Evolutionary conservation across 108 stramenopile genomes (phyloP).

Genomic region (Skeletonema grethae): DNA sequence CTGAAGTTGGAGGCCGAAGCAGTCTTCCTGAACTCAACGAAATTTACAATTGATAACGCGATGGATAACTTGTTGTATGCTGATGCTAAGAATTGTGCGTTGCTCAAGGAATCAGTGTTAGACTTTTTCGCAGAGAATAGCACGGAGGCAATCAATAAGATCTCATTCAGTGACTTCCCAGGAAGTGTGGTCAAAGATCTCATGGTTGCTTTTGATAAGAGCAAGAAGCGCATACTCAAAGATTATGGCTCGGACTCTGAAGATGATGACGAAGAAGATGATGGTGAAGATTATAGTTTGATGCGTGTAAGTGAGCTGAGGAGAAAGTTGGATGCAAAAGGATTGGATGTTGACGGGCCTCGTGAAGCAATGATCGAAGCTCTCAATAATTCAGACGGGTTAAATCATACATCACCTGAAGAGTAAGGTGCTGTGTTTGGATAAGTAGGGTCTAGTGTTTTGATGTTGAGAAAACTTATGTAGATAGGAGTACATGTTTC

Average conservation of each 20-base stretch:
- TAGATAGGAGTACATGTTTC: not conserved
- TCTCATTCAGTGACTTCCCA: not conserved
- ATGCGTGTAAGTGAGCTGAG: too few species aligned
- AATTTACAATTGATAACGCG: not conserved
- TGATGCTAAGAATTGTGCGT: not conserved
- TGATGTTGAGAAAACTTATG: too few species aligned
- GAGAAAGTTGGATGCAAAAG: too few species aligned
- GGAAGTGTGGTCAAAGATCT: not conserved
- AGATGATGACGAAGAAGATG: too few species aligned
- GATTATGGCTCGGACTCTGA: too few species aligned
- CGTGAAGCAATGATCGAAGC: too few species aligned
- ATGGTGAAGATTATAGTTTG: too few species aligned
- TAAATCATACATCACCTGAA: too few species aligned
- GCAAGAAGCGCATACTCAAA: not conserved
- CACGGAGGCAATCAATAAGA: not conserved
- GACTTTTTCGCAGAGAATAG: slow-evolving; percentile 2
- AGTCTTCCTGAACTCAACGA: not conserved
- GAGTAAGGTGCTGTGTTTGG: too few species aligned
- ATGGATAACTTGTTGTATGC: not conserved
- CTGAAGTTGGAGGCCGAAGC: not conserved
- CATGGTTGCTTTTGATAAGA: not conserved
- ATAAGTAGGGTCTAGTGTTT: too few species aligned
- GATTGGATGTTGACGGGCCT: too few species aligned
- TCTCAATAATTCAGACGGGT: too few species aligned
- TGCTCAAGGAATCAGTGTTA: not conserved